Base-by-base conservation (phyloP, 345 rosid species). In the Lepidium africanum region DNA sequence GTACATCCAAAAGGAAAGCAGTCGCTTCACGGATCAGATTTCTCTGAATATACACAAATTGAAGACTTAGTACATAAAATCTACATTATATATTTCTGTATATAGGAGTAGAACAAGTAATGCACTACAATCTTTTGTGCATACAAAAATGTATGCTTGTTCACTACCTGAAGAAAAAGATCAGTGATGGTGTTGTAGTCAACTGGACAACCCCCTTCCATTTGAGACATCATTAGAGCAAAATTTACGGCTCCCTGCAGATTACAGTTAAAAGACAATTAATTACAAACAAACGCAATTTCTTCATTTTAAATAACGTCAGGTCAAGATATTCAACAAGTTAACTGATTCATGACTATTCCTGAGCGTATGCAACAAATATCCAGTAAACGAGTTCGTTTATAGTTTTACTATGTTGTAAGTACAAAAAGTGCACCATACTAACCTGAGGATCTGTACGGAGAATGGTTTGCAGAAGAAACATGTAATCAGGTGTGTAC, bases 201-300 rank as follows among this genome's bases (percentile, higher is more conserved):
- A 75, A 95, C 78, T 12, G 99, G 97, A 76, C 96, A 89, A 43
- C 99, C 99, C 50, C 96, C 99, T 81, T 91, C 96, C 99, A 95
- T 95, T 84, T 95, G 96, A 49, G 99, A 91, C 99, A 95, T 95
- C 99, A 89, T 95, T 79, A 91, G 75, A 38, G 99, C 96, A 85
- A 95, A 95, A 80, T 95, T 91, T 52, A 86, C 96, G 52, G 99
- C 99, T 50, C 99, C 99, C 99, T 95, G 75, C 62, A 78, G 65
- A 50, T 63, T 47, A 19, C 19, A 36, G 33, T 11, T 59, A 9
- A 65, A 71, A 67, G 37, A 70, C 25, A 11, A 43, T 32, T 7
- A 15, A 59, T 40, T 9, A 25, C 63, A 40, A 14, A 49, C 27
- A 9, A 9, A 52, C 50, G 32, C 15, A 25, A 5, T 16, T 47